Evolutionary conservation across 176 grass and related monocot species (phyloP), one percentile per base, ranked within the genome.

Genomic region (Alloteropsis semialata): DNA sequence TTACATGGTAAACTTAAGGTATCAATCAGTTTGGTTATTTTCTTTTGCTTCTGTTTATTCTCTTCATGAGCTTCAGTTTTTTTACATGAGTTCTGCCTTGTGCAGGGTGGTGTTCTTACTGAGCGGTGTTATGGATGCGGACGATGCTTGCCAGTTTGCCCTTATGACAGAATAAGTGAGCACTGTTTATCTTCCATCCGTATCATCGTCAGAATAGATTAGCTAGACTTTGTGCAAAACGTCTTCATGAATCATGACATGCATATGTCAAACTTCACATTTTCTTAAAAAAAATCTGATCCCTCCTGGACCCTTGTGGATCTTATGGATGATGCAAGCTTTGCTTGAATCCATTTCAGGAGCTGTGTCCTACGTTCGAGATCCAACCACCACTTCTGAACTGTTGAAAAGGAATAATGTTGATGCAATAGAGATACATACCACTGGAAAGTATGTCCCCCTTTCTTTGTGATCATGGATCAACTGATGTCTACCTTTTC

Each of bases 351-450:
- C 49, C 75, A 71, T 98, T 91, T 64, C 89, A 98, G 92, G 92
- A 86, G 84, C 92, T 64, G 81, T 78, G 37, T 88, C 88, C 49
- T 98, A 95, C 82, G 80, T 93, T 37, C 88, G 92, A 84, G 92
- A 95, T 90, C 92, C 96, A 76, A 58, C 83, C 54, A 91, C 13
- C 6, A 93, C 92, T n/a, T 36, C 71, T 78, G 85, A 93, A 65
- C 87, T 98, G 82, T 84, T 98, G 82, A 87, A 84, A 88, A 86
- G 88, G 60, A 59, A 81, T 36, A 92, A 98, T 64, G 96, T 98
- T 30, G 90, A 95, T 91, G 96, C 92, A 39, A 87, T 95, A 89
- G 96, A 98, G 67, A 98, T 95, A 80, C 96, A 98, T 86, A 95
- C 90, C 50, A 89, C 84, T 88, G 90, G 88, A 82, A 98, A 67